A percentile compares a stretch with the other conserved stretches of the same genome.
These are phyloP conservation scores for Alternaria consortialis DNA, from an alignment of 2,329 filamentous ascomycete species.

Conservation along the genomic window DNA sequence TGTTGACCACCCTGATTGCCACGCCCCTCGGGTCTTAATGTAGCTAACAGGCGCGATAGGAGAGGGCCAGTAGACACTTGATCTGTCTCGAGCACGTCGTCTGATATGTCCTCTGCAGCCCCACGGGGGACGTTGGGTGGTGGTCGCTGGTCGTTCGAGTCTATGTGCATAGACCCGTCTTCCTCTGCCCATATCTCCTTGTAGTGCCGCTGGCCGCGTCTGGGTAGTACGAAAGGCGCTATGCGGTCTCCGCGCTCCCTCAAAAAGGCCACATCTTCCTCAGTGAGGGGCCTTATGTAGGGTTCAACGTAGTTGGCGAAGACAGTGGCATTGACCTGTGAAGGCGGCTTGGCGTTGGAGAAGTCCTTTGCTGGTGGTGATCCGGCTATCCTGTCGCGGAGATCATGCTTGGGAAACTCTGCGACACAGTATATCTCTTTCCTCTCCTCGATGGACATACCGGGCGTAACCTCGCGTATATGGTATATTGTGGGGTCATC, in stretches of 20 bases:
- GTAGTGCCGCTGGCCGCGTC: constrained; percentile 85
- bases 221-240: constrained; percentile 84
- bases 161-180: constrained; percentile 80
- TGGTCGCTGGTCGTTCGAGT: constrained; percentile 72
- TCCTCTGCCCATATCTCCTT: constrained; percentile 93
- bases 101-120: constrained; percentile 84
- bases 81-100: constrained; percentile 87
- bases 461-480: constrained; percentile 76
- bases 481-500: constrained; percentile 93
- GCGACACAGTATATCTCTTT: constrained; percentile 89
- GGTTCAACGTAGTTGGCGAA: constrained; percentile 94
- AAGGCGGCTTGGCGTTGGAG: constrained; percentile 89
- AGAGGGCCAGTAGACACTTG: constrained; percentile 88
- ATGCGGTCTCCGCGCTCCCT: constrained; percentile 86
- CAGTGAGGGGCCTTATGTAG: constrained; percentile 86
- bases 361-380: constrained; percentile 94
- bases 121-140: constrained; percentile 85
- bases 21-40: constrained; percentile 78
- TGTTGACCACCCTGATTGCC: constrained; percentile 65
- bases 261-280: constrained; percentile 93
- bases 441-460: constrained; percentile 85
- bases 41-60: constrained; percentile 80
- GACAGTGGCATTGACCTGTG: constrained; percentile 91
- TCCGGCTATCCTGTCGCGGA: constrained; percentile 86
- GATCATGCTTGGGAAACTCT: constrained; percentile 79